These are phyloP conservation scores for Verticillium dahliae DNA, from an alignment of 2,329 filamentous ascomycete species.

Conservation along the genomic window DNA sequence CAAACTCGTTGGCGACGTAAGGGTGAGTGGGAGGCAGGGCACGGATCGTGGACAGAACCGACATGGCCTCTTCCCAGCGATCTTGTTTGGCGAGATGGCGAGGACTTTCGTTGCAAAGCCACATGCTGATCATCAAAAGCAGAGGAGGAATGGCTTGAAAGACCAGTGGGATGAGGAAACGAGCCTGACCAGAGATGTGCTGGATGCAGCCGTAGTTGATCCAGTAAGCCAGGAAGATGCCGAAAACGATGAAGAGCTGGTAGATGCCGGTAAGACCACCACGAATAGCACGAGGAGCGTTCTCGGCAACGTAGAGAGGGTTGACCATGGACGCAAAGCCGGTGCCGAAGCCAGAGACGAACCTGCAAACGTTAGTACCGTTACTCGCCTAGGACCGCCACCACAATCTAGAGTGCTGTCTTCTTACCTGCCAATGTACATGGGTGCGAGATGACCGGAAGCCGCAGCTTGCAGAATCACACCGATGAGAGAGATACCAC, in stretches of 20 bases:
- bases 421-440: slow-evolving; percentile 5
- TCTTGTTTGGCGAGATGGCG: slow-evolving; percentile 2
- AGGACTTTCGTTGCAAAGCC: slow-evolving; percentile 1
- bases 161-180: not conserved
- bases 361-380: slow-evolving; percentile 15
- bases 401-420: not conserved
- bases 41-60: slow-evolving; percentile 12
- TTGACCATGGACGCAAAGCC: slow-evolving; percentile 41
- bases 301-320: slow-evolving; percentile 32
- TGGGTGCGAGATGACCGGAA: slow-evolving; percentile 3
- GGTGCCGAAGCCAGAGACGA: slow-evolving; percentile 41
- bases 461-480: slow-evolving; percentile 7
- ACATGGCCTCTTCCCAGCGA: slow-evolving; percentile 2
- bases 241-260: slow-evolving; percentile 19
- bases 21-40: slow-evolving; percentile 12
- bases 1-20: slow-evolving; percentile 15
- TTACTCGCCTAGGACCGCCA: too few species aligned
- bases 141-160: not conserved
- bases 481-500: slow-evolving; percentile 30
- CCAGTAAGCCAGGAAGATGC: slow-evolving; percentile 2
- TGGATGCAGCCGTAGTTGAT: slow-evolving; percentile 1
- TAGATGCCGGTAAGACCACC: slow-evolving; percentile 45
- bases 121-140: slow-evolving; percentile 1
- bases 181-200: not conserved
- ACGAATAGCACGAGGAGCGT: slow-evolving; percentile 39